Evolutionary conservation across 768 basidiomycete species (phyloP), one percentile per base, ranked within the genome.

Genomic region (Leccinum pellstonianum): DNA sequence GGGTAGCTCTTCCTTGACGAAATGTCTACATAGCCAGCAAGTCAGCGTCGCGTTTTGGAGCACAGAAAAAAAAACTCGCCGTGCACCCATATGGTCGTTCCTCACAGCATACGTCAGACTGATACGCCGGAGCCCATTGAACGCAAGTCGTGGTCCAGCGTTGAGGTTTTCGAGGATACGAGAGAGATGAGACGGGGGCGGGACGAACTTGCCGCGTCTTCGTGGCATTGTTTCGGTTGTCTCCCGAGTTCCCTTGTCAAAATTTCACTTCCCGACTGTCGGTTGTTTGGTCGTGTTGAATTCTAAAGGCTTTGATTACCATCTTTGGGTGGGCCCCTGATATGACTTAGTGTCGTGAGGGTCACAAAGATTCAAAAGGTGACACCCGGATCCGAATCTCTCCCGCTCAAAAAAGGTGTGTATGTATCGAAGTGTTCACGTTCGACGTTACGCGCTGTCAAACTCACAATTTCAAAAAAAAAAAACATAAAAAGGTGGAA

Each of bases 1-100:
- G 1, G 88, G 89, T 0, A 93, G 75, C n/a, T 89, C 81, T 43
- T 93, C 85, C 68, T 88, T 90, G 41, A 88, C 80, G 63, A 93
- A 93, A 77, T 91, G 86, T 49, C 91, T 91, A 59, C 52, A 17
- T 17, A 38, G 15, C 35, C 23, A 25, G 23, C 23, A 25, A 25
- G 23, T 55, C 17, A 15, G 17, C 4, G 21, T 21, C 7, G 7
- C 11, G 15, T 29, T 21, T 50, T 9, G 4, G 11, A 4, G 25
- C 48, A 11, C 9, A 14, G 49, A 9, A 8, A 17, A 17, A 12
- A 9, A 15, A 69, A 35, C 83, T 64, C 56, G 90, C 90, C 87
- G 80, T 27, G 88, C 87, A 63, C 88, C 88, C 68, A 86, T 88
- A 70, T 91, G 87, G 71, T 88, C 86, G 67, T 90, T 88, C 66